Evolutionary conservation across 2,329 filamentous ascomycete genomes (phyloP).

Genomic region (Lecanosticta acicola): DNA sequence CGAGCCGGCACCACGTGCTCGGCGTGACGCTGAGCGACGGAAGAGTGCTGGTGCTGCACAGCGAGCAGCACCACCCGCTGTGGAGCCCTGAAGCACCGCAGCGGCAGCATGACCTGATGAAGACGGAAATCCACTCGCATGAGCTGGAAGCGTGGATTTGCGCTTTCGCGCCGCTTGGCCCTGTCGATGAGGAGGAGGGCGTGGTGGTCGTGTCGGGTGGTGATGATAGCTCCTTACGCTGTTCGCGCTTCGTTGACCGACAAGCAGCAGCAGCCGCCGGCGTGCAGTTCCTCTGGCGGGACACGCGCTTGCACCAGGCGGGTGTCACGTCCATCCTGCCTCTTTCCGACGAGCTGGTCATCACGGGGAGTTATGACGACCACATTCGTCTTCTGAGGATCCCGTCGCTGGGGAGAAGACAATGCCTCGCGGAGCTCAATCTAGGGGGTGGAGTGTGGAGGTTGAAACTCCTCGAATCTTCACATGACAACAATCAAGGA

Average conservation of each 20-base stretch:
- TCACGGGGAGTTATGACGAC: conserved; percentile 93
- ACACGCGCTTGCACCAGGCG: conserved; percentile 62
- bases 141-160: conserved; percentile 69
- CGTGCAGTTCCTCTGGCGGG: conserved; percentile 40
- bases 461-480: conserved; percentile 55
- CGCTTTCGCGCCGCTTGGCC: conserved; percentile 45
- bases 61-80: conserved; percentile 4
- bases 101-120: conserved; percentile 6
- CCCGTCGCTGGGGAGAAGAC: conserved; percentile 37
- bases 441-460: conserved; percentile 85
- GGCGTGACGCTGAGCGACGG: conserved; percentile 69
- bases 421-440: conserved; percentile 57
- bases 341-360: conserved; percentile 51
- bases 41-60: conserved; percentile 42
- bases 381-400: conserved; percentile 60
- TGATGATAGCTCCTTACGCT: conserved; percentile 63
- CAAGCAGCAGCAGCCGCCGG: not conserved
- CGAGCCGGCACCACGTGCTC: conserved; percentile 49
- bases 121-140: conserved; percentile 35
- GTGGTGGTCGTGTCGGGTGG: conserved; percentile 58
- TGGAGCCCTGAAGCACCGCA: conserved; percentile 40
- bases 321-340: conserved; percentile 85
- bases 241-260: conserved; percentile 11
- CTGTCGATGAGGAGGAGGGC: conserved; percentile 6
- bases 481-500: not conserved